Evolutionary conservation across 768 basidiomycete genomes (phyloP), one percentile per base, ranked within the genome.

Genomic region (Amanita thiersii): DNA sequence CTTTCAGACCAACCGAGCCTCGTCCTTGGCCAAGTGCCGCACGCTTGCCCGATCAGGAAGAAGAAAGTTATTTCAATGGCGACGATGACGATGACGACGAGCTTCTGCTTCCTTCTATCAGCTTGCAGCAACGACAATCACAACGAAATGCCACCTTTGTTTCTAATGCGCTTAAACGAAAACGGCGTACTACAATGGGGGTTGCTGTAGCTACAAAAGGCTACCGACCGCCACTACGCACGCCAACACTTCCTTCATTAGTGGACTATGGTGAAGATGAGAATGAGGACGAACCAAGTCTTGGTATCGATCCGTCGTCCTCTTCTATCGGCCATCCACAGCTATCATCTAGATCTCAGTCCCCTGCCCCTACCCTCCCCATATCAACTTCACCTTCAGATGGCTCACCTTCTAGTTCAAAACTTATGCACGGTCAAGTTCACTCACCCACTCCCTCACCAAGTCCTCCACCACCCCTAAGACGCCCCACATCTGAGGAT

Each of bases 51-150:
- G 87, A 88, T 48, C 69, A 70, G 4, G 85, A 87, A 47, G 93
- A 98, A 58, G 93, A 98, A 58, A 77, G 83, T 45, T 98, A 96
- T 65, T 97, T 96, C 73, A 90, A 93, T 52, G 73, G 67, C 20
- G 86, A 87, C 29, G 89, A 91, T 47, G 86, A 90, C 31, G 91
- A 91, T 50, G 66, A 71, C 24, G 68, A 71, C 12, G 52, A 70
- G 26, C 47, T 26, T 15, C 3, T 59, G 33, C 50, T 66, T 26
- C 65, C 62, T 40, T 53, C 66, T 5, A 64, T 66, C 40, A 65
- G 60, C 34, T 62, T 21, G 14, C 37, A 31, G 8, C 31, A 32
- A 63, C 41, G 41, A 26, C 41, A 36, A 29, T 32, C 34, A 30
- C 60, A 62, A 41, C 60, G n/a, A 59, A 45, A 68, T 63, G 58